Conservation (phyloP, 495 filamentous ascomycete species). For the Lophiotrema nucula region DNA sequence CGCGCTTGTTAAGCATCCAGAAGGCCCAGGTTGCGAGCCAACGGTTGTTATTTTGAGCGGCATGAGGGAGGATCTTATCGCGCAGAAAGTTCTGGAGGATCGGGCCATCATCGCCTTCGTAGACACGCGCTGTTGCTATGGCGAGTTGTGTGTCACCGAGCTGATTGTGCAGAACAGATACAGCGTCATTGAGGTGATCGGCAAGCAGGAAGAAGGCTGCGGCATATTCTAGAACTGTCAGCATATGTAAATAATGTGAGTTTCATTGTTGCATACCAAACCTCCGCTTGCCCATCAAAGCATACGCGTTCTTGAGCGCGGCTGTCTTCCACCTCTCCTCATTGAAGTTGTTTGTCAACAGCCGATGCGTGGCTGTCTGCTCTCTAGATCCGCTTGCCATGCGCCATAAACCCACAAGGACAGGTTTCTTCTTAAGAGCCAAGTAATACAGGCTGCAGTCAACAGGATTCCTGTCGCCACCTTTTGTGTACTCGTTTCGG, state of each 20-base stretch:
- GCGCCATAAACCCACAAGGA: slow-evolving; percentile 89
- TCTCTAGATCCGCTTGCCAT: slow-evolving; percentile 92
- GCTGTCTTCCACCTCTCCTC: slow-evolving; percentile 84
- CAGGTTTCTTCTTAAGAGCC: slow-evolving; percentile 85
- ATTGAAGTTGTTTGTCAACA: slow-evolving; percentile 84
- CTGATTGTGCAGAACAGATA: slow-evolving; percentile 79
- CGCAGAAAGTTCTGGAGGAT: slow-evolving; percentile 71
- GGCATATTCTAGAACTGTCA: slow-evolving; percentile 65
- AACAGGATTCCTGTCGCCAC: slow-evolving; percentile 85
- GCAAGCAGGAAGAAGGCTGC: slow-evolving; percentile 95
- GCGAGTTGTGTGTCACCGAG: slow-evolving; percentile 87
- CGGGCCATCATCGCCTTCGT: slow-evolving; percentile 80
- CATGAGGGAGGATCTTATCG: slow-evolving; percentile 75
- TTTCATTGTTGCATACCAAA: slow-evolving; percentile 60
- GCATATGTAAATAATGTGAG: slow-evolving; percentile 38
- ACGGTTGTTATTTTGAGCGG: slow-evolving; percentile 76
- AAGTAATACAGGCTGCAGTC: slow-evolving; percentile 92
- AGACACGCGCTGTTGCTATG: slow-evolving; percentile 81
- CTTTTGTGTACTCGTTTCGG: slow-evolving; percentile 87
- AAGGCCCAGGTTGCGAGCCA: slow-evolving; percentile 97
- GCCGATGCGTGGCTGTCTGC: slow-evolving; percentile 69
- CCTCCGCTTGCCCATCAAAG: slow-evolving; percentile 85
- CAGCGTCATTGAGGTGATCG: slow-evolving; percentile 78
- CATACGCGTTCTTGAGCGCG: slow-evolving; percentile 95
- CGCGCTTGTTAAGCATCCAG: slow-evolving; percentile 81